phyloP scores from a whole-genome alignment of 2,329 filamentous ascomycete species.

The Epichloe sp. region DNA sequence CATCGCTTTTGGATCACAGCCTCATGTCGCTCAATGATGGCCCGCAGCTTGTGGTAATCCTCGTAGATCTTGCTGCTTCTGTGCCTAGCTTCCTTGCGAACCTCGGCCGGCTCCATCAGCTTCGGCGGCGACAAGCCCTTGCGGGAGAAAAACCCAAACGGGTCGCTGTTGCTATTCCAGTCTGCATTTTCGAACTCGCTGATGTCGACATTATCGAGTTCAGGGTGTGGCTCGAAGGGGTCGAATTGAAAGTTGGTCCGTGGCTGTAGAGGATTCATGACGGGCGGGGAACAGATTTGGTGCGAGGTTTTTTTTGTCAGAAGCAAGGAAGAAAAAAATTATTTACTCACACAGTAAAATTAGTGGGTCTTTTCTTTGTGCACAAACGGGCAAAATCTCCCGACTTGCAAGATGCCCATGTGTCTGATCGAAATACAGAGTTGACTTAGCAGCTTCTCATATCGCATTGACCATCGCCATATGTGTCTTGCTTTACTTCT shows the following conservation, averaged over 20 bases:
- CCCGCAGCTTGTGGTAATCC: slow-evolving; percentile 21
- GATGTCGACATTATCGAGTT: background rate
- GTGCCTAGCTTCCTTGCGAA: slow-evolving; percentile 7
- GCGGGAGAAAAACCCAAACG: slow-evolving; percentile 1
- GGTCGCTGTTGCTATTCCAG: slow-evolving; percentile 1
- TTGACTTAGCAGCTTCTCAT: no score
- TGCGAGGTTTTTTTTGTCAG: no score
- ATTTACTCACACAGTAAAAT: no score
- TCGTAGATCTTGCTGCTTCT: slow-evolving; percentile 18
- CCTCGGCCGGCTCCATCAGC: slow-evolving; percentile 2
- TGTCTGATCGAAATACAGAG: no score
- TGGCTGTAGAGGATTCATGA: background rate
- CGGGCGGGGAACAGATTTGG: background rate
- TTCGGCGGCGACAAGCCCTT: background rate
- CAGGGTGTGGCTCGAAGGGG: slow-evolving; percentile 2
- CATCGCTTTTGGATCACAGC: slow-evolving; percentile 38
- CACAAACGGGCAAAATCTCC: no score
- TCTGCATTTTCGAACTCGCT: background rate
- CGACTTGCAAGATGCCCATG: no score
- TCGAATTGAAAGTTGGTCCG: slow-evolving; percentile 4
- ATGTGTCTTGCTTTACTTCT: no score
- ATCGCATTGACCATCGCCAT: no score
- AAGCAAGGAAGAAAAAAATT: no score
- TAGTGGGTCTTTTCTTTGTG: no score
- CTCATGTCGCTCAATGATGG: slow-evolving; percentile 37